Conservation (phyloP, 2,329 filamentous ascomycete species). For the Talaromyces sp. region DNA sequence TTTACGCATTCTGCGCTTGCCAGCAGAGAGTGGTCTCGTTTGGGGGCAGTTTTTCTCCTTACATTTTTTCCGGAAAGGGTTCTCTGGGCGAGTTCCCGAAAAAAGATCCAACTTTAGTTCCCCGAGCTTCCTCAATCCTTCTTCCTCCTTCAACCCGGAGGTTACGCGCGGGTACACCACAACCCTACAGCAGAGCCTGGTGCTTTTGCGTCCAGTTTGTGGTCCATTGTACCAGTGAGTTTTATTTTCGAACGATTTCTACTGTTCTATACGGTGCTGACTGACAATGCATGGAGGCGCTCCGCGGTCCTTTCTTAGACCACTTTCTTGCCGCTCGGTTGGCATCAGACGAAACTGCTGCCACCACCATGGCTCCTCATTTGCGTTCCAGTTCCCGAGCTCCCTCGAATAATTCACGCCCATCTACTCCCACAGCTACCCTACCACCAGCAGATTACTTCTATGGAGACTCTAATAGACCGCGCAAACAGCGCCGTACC, state of each 20-base stretch:
- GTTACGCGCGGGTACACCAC: constrained; percentile 32
- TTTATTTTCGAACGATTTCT: neutral
- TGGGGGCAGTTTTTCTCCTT: constrained; percentile 22
- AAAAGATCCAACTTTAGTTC: constrained; percentile 21
- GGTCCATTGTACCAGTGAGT: constrained; percentile 27
- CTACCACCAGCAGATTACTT: constrained; percentile 23
- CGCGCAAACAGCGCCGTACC: constrained; percentile 33
- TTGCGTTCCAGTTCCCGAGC: constrained; percentile 34
- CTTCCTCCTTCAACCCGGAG: constrained; percentile 26
- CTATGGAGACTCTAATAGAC: constrained; percentile 29
- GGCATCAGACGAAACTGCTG: neutral
- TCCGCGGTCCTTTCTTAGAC: constrained; percentile 10
- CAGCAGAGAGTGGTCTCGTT: neutral
- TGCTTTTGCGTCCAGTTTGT: constrained; percentile 28
- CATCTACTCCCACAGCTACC: constrained; percentile 30
- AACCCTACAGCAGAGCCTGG: constrained; percentile 32
- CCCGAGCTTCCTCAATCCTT: constrained; percentile 25
- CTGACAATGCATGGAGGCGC: constrained; percentile 23
- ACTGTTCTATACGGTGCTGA: neutral
- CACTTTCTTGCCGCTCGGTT: constrained; percentile 9
- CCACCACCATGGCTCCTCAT: constrained; percentile 32
- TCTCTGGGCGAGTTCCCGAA: constrained; percentile 28
- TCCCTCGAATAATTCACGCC: constrained; percentile 31
- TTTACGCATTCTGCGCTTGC: neutral
- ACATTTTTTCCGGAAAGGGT: constrained; percentile 20